phyloP scores from a whole-genome alignment of 1,284 basidiomycete species.

The Leccinum proliferum region DNA sequence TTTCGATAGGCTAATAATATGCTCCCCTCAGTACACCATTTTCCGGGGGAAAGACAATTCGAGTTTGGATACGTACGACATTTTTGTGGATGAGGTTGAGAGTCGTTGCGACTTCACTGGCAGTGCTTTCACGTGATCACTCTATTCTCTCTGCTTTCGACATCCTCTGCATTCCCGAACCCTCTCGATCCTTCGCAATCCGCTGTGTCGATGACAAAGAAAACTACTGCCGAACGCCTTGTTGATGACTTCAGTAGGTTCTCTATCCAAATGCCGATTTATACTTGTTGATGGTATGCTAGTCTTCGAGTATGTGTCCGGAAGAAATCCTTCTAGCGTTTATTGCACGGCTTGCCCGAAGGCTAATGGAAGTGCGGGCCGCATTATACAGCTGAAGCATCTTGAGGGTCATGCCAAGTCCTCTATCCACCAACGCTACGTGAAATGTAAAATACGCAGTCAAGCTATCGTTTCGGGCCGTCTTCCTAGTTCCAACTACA shows the following conservation, averaged over 20 bases:
- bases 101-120: neutral
- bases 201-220: neutral
- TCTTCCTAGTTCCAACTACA: neutral
- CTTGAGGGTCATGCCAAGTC: neutral
- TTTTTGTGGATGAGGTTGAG: neutral
- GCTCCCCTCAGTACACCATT: neutral
- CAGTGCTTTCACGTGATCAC: neutral
- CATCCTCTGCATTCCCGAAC: neutral
- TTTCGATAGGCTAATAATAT: neutral
- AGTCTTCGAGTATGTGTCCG: neutral
- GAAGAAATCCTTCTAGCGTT: neutral
- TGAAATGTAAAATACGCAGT: neutral
- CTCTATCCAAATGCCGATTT: neutral
- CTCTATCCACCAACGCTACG: neutral
- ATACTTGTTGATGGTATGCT: neutral
- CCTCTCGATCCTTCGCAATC: neutral
- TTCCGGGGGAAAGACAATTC: neutral
- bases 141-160: neutral
- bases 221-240: neutral
- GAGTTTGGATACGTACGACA: neutral
- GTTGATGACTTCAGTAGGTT: neutral
- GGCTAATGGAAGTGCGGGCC: neutral
- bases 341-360: neutral
- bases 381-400: neutral
- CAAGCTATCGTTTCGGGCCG: neutral